Conservation (phyloP, 306 rosid species). For the Malus orientalis region DNA sequence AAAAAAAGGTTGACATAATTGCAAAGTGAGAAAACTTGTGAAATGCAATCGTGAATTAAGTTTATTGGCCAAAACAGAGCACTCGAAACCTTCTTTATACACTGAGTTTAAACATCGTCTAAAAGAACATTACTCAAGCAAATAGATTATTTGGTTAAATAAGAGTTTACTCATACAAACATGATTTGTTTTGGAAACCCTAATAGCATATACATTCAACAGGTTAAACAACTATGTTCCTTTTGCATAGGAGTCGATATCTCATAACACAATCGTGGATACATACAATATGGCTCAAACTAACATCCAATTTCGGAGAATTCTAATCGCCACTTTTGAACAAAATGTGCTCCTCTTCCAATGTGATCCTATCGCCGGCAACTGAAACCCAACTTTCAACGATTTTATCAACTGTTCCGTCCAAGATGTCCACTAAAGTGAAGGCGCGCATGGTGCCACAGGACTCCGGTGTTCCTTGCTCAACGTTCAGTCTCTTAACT, state of each 20-base stretch:
- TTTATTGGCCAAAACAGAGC: fast-evolving
- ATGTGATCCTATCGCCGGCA: constrained; percentile 36
- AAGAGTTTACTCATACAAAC: neutral
- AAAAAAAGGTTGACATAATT: neutral
- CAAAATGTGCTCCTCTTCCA: constrained; percentile 54
- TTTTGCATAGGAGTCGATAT: constrained; percentile 13
- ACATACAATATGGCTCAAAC: constrained; percentile 6
- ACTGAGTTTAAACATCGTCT: neutral
- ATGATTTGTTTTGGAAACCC: neutral
- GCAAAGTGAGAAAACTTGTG: constrained; percentile 13
- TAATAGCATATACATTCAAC: neutral
- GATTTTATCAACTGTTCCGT: constrained; percentile 50
- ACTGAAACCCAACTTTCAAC: constrained; percentile 79
- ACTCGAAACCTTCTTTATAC: too few relatives aligned
- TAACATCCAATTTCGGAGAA: neutral
- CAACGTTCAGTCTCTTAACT: constrained; percentile 34
- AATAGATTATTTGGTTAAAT: neutral
- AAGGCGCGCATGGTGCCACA: constrained; percentile 59
- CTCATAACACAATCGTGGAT: neutral
- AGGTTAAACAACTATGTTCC: neutral
- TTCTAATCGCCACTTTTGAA: constrained; percentile 23
- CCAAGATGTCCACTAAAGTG: constrained; percentile 53
- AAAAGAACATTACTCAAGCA: constrained; percentile 26
- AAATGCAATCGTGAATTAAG: constrained; percentile 5
- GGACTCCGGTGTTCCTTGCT: constrained; percentile 24